Conservation (phyloP, 805 yeast species). For the Yamadazyma phyllophila region DNA sequence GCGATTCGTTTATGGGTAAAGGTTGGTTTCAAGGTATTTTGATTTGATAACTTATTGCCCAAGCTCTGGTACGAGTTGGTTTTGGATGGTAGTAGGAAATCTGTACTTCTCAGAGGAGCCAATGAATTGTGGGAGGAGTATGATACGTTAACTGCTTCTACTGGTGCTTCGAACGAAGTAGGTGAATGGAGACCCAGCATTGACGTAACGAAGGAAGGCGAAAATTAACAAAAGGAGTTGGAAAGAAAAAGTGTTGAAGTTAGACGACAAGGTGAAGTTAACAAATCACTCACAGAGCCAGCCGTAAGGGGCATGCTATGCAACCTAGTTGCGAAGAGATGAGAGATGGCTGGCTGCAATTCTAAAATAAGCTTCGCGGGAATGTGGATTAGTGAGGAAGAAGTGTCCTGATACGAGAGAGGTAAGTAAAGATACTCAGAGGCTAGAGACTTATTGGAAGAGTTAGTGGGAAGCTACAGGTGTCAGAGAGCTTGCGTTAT, state of each 20-base stretch:
- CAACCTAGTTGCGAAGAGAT: background rate
- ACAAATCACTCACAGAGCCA: background rate
- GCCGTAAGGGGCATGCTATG: background rate
- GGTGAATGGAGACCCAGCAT: constrained; percentile 8
- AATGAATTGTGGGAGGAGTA: constrained; percentile 13
- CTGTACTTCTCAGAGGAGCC: constrained; percentile 12
- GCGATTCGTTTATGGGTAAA: constrained; percentile 14
- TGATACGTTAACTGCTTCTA: constrained; percentile 11
- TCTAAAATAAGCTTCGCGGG: background rate
- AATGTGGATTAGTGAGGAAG: too few species aligned
- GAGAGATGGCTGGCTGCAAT: constrained; percentile 14
- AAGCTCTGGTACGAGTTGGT: background rate
- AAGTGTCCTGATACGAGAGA: background rate
- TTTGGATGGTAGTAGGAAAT: constrained; percentile 3
- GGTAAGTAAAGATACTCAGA: too few species aligned
- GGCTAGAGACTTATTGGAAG: too few species aligned
- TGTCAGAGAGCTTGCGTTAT: too few species aligned
- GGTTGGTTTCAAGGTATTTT: background rate
- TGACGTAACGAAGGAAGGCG: background rate
- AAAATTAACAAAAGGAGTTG: background rate
- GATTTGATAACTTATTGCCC: background rate
- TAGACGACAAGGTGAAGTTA: background rate
- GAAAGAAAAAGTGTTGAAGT: background rate
- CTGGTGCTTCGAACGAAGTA: constrained; percentile 10
- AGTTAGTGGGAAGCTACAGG: too few species aligned